These are phyloP conservation scores for Quercus lobata DNA, from an alignment of 331 rosid species.

Conservation along the genomic window DNA sequence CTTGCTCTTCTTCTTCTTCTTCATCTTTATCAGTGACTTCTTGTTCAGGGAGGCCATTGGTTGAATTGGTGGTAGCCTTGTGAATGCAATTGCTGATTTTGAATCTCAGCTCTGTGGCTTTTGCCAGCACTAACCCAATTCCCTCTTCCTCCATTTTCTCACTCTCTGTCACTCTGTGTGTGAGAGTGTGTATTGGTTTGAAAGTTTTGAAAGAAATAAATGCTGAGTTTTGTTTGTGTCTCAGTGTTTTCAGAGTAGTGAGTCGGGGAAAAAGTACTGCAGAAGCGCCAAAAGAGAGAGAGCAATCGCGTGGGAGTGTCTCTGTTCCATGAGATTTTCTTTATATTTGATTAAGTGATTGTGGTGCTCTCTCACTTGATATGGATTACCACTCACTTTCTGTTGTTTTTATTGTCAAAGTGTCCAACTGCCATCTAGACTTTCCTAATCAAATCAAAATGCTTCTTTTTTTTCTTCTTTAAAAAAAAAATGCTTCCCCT, in stretches of 20 bases:
- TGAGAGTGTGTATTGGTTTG: background rate
- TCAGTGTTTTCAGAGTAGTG: background rate
- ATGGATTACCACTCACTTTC: background rate
- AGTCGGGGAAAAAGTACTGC: conserved; percentile 6
- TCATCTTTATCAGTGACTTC: background rate
- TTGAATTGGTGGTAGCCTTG: conserved; percentile 18
- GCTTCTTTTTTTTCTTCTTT: background rate
- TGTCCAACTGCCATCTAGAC: no score
- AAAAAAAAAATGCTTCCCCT: background rate
- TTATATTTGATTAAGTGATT: background rate
- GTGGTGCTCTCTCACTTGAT: conserved; percentile 7
- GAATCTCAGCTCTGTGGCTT: conserved; percentile 82
- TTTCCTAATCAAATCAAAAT: background rate
- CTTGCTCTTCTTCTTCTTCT: conserved; percentile 28
- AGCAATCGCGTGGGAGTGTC: background rate
- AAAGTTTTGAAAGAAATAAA: background rate
- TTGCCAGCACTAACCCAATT: conserved; percentile 75
- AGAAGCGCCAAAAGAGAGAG: conserved; percentile 29
- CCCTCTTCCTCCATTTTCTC: conserved; percentile 67
- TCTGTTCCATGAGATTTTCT: background rate
- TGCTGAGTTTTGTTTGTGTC: background rate
- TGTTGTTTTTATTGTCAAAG: background rate
- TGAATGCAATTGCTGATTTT: conserved; percentile 71
- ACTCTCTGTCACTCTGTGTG: background rate
- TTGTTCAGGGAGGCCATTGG: conserved; percentile 12